Percentiles rank a stretch among this genome's conserved stretches.
Evolutionary conservation across 108 stramenopile species (phyloP).

Genomic region (Fistulifera solaris): DNA sequence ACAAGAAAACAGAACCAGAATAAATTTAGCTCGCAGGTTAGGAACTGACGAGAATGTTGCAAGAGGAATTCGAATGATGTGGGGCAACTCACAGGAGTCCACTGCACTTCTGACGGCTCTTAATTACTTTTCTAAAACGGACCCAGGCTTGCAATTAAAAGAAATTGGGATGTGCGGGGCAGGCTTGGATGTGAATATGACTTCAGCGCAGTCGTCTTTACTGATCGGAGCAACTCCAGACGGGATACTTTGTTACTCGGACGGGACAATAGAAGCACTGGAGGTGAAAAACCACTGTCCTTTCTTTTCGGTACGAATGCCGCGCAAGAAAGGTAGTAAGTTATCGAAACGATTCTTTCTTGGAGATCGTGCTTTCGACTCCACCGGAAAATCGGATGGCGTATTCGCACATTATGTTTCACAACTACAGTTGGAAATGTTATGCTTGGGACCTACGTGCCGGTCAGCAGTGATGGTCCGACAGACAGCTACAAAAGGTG

Average conservation of each 20-base stretch:
- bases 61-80: slow-evolving; percentile 57
- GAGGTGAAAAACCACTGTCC: slow-evolving; percentile 90
- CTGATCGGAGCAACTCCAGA: slow-evolving; percentile 80
- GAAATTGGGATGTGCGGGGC: slow-evolving; percentile 86
- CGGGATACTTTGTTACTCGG: slow-evolving; percentile 52
- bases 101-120: slow-evolving; percentile 70
- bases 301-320: slow-evolving; percentile 29
- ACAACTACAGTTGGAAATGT: slow-evolving; percentile 83
- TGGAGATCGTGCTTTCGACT: slow-evolving; percentile 19
- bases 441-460: slow-evolving; percentile 58
- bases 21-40: neutral
- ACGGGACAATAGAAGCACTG: slow-evolving; percentile 65
- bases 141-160: slow-evolving; percentile 28
- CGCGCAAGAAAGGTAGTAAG: slow-evolving; percentile 9
- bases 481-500: slow-evolving; percentile 72
- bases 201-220: slow-evolving; percentile 10
- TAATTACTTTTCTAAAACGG: slow-evolving; percentile 60
- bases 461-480: slow-evolving; percentile 73
- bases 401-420: slow-evolving; percentile 64
- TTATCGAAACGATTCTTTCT: slow-evolving; percentile 22
- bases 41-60: neutral
- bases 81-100: slow-evolving; percentile 82
- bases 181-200: slow-evolving; percentile 33
- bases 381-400: slow-evolving; percentile 3
- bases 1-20: slow-evolving; percentile 2